These are phyloP conservation scores for Fusarium sp. DNA, from an alignment of 2,329 filamentous ascomycete species.

Conservation along the genomic window DNA sequence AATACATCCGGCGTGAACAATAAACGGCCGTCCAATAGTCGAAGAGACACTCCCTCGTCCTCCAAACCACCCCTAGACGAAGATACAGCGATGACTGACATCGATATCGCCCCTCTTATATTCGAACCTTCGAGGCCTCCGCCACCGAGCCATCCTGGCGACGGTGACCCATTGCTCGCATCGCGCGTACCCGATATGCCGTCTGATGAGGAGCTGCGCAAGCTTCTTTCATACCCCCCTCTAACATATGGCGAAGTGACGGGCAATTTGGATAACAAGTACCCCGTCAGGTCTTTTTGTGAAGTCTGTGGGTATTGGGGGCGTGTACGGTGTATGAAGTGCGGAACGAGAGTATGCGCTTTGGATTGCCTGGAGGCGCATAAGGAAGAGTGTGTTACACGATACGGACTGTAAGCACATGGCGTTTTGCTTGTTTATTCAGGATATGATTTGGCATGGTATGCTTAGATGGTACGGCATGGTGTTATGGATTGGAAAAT, in stretches of 20 bases:
- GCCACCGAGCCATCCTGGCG: conserved; percentile 60
- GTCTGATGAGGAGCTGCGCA: conserved; percentile 71
- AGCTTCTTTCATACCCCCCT: conserved; percentile 73
- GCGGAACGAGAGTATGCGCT: conserved; percentile 82
- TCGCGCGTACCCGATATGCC: conserved; percentile 71
- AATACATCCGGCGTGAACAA: conserved; percentile 49
- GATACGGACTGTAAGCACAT: conserved; percentile 65
- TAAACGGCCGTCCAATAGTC: conserved; percentile 49
- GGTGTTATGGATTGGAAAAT: conserved; percentile 43
- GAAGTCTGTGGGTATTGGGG: conserved; percentile 89
- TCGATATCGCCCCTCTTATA: conserved; percentile 51
- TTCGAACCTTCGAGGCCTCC: conserved; percentile 52
- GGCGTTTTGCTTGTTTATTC: neutral
- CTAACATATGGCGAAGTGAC: conserved; percentile 76
- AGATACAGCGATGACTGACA: conserved; percentile 50
- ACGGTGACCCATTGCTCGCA: conserved; percentile 69
- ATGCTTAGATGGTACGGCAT: conserved; percentile 16
- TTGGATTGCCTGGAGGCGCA: conserved; percentile 80
- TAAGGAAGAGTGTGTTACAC: conserved; percentile 76
- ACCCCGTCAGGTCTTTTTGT: conserved; percentile 77
- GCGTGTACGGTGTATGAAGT: conserved; percentile 80
- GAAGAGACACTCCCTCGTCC: conserved; percentile 47
- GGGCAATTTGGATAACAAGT: conserved; percentile 61
- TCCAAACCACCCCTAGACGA: conserved; percentile 40
- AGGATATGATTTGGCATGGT: neutral